Evolutionary conservation across 2,329 filamentous ascomycete genomes (phyloP), one percentile per base, ranked within the genome.

Genomic region (Thyridium curvatum): DNA sequence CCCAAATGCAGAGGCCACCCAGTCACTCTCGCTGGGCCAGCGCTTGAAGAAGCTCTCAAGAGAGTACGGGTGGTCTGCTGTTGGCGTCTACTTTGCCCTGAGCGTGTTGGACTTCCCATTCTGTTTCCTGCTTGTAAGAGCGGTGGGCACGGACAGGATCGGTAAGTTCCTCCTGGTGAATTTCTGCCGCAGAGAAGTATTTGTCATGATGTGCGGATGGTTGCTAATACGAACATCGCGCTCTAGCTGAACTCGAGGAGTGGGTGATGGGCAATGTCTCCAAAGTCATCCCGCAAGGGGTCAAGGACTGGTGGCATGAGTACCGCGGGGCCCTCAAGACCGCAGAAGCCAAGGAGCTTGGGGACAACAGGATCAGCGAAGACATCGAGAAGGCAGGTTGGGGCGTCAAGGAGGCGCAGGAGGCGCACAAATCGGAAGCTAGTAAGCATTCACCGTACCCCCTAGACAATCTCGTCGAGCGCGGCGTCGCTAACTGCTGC

Each of bases 51-150:
- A 86, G 57, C 75, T 98, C 34, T 89, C 84, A 3, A 81, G 83
- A 46, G 91, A 97, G 61, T 98, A 98, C 61, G 93, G 93, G 31
- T 97, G 90, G 88, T 77, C 86, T 4, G 90, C 90, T 1, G 63
- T 96, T 5, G 91, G 89, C n/a, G 86, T 98, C 12, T 98, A 98
- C 61, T 62, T 96, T 10, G 72, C 71, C 1, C 66, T 98, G 39
- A 90, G 86, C 32, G 84, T 86, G 30, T 66, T 95, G 37, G 93
- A 98, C 64, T 94, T 97, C 48, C 93, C 93, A 1, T 86, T 97
- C 58, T 97, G 91, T 65, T 98, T 95, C 66, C 64, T 94, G 39
- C 79, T 93, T 9, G 93, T 98, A 34, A 77, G 83, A 41, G 68
- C 81, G 38, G 74, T 95, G 2, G 93, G 93, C 13, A 86, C 86